These are phyloP conservation scores for Hirschfeldia incana DNA, from an alignment of 345 rosid species.

Conservation along the genomic window DNA sequence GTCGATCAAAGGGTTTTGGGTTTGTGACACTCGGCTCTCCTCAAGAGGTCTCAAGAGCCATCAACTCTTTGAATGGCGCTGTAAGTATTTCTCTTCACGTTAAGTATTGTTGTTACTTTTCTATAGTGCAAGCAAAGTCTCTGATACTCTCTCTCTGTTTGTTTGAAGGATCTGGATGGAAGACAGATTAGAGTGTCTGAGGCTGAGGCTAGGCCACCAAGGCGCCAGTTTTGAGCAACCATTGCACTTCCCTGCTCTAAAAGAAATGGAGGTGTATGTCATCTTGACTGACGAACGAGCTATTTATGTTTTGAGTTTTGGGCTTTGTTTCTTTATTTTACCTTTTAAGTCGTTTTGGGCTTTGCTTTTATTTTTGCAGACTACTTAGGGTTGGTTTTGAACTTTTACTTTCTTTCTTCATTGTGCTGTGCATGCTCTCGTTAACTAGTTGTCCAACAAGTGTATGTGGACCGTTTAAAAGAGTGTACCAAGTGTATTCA, in stretches of 20 bases:
- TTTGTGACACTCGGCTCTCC: slow-evolving; percentile 84
- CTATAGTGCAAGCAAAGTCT: background rate
- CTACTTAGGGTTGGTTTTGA: slow-evolving; percentile 3
- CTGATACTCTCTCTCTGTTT: background rate
- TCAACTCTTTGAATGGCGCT: slow-evolving; percentile 71
- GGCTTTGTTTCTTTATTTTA: background rate
- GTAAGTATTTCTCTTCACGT: slow-evolving; percentile 54
- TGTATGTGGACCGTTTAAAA: background rate
- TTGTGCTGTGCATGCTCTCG: background rate
- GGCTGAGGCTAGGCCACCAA: slow-evolving; percentile 85
- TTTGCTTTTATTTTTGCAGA: background rate
- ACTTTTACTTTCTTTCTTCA: background rate
- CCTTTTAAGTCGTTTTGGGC: background rate
- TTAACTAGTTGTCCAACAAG: background rate
- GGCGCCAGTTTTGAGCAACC: slow-evolving; percentile 64
- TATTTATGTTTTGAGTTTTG: background rate
- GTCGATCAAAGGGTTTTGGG: slow-evolving; percentile 97
- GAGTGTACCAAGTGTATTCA: background rate
- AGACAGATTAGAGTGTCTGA: slow-evolving; percentile 84
- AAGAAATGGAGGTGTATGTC: slow-evolving; percentile 12
- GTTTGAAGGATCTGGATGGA: slow-evolving; percentile 80
- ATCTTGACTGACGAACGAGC: background rate
- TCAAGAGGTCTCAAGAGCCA: slow-evolving; percentile 74
- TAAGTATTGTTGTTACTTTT: background rate
- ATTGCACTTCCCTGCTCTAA: slow-evolving; percentile 1